phyloP scores from a whole-genome alignment of 2,329 filamentous ascomycete species.

The Cadophora sp. region DNA sequence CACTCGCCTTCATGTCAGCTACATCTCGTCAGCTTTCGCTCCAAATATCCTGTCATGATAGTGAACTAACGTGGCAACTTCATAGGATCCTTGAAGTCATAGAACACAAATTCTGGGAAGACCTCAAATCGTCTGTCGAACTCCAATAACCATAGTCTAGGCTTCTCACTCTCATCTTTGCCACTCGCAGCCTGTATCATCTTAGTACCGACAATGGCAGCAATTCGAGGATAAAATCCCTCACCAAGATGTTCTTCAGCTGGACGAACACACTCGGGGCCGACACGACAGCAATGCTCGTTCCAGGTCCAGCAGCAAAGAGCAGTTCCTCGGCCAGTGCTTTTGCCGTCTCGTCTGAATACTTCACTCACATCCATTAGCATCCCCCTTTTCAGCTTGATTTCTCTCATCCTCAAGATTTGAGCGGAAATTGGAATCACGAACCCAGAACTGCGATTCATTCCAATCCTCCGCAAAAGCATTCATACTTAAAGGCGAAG shows the following conservation, averaged over 20 bases:
- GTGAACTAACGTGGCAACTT: slow-evolving; percentile 61
- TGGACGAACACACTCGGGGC: slow-evolving; percentile 80
- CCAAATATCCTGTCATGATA: background rate
- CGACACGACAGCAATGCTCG: slow-evolving; percentile 72
- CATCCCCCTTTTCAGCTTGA: background rate
- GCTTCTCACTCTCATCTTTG: slow-evolving; percentile 45
- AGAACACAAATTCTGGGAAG: slow-evolving; percentile 76
- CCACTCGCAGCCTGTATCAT: slow-evolving; percentile 17
- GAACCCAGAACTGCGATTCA: slow-evolving; percentile 82
- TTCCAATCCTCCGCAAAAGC: slow-evolving; percentile 84
- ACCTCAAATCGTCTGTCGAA: slow-evolving; percentile 76
- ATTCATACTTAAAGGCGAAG: slow-evolving; percentile 62
- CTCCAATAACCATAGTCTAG: slow-evolving; percentile 72
- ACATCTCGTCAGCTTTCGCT: slow-evolving; percentile 17
- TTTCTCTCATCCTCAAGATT: background rate
- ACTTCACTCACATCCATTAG: slow-evolving; percentile 52
- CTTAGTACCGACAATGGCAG: background rate
- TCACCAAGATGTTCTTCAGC: slow-evolving; percentile 72
- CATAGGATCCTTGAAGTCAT: slow-evolving; percentile 75
- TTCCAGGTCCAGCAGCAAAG: slow-evolving; percentile 60
- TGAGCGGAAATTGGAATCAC: slow-evolving; percentile 33
- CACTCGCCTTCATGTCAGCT: slow-evolving; percentile 64
- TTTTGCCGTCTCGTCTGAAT: slow-evolving; percentile 73
- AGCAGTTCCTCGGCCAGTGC: slow-evolving; percentile 70
- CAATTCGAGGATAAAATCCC: slow-evolving; percentile 28